Evolutionary conservation across 352 stramenopile species (phyloP), one percentile per base, ranked within the genome.

Genomic region (Pythium vanterpoolii): DNA sequence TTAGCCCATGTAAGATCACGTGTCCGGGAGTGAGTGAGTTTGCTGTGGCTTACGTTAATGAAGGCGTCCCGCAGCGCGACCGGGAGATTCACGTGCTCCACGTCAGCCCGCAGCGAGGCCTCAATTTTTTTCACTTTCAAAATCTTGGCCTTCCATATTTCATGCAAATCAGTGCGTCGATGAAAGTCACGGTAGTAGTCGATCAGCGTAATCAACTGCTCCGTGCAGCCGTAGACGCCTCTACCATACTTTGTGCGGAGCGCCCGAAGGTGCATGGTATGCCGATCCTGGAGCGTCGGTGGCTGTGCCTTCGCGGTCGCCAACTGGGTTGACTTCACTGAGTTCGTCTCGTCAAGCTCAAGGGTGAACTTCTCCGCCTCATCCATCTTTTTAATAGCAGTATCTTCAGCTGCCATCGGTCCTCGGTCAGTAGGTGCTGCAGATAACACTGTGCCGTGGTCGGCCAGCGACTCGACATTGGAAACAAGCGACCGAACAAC

Each of bases 121-220:
- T 86, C 73, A 31, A 95, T 83, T 69, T 95, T 95, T 28, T 87
- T 60, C 42, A 82, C 48, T 47, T 92, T 92, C 46, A 61, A 86
- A 47, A 85, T 72, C 43, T 77, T 74, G 39, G 68, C 42, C 61
- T 87, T 87, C 86, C 86, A 95, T 19, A 67, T 68, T n/a, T 93
- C 81, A 43, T 64, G 71, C 34, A 92, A 43, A 38, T 89, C 71
- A 3, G 79, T 92, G 33, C 86, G 86, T 0, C 86, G 76, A 52
- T 84, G 76, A 43, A 93, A 95, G 21, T 82, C 67, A 27, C 82
- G 76, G 49, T 95, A 95, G 43, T 95, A 95, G 56, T 92, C 83
- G 13, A 95, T 73, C 39, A 95, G 70, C 21, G 77, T 83, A 47
- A 95, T 80, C 27, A 87, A 81, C 53, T 95, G 86, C 50, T 90